Evolutionary conservation across 345 rosid genomes (phyloP).

Genomic region (Eucalyptus cladocalyx): DNA sequence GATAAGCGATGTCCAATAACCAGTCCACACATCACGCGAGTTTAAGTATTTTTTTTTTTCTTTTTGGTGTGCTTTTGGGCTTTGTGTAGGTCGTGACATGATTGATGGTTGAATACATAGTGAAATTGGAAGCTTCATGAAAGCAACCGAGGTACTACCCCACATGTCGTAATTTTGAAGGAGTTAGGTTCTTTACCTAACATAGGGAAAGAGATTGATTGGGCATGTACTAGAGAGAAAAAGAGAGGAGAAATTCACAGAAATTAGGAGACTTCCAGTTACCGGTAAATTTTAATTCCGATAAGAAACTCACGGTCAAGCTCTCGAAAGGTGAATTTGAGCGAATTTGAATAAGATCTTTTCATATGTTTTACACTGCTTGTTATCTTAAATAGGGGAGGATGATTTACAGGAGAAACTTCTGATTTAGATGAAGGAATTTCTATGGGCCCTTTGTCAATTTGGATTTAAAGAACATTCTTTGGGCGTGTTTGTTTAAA

Average conservation of each 20-base stretch:
- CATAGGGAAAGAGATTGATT: background rate
- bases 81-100: background rate
- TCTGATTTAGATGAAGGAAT: background rate
- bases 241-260: background rate
- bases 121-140: background rate
- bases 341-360: background rate
- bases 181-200: constrained; percentile 31
- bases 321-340: background rate
- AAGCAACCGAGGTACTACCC: constrained; percentile 15
- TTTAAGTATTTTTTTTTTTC: background rate
- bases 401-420: background rate
- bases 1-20: background rate
- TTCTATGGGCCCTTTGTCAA: background rate
- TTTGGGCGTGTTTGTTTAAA: background rate
- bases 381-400: background rate
- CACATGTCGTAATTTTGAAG: constrained; percentile 13
- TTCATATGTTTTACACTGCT: background rate
- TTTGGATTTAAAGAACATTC: background rate
- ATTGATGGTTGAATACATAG: background rate
- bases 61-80: background rate
- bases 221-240: background rate
- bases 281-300: background rate
- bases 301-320: background rate
- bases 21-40: background rate
- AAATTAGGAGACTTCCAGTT: background rate